Conservation (phyloP, 805 yeast species). For the Lipomyces sp. region DNA sequence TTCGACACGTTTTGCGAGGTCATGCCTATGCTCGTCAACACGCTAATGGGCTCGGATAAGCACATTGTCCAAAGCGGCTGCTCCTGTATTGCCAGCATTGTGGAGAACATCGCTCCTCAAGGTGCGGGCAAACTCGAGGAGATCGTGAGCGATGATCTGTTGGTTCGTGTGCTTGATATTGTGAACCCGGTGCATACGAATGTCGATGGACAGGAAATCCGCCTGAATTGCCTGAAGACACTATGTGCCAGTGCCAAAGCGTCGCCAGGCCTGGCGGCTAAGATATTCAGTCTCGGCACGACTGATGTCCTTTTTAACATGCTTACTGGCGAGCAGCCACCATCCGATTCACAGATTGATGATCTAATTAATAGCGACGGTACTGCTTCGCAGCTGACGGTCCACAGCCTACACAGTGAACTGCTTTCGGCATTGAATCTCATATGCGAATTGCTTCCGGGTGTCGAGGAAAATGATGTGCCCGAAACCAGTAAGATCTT, state of each 20-base stretch:
- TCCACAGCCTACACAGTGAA: conserved; percentile 70
- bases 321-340: conserved; percentile 48
- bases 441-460: conserved; percentile 58
- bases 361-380: conserved; percentile 36
- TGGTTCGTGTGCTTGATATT: conserved; percentile 30
- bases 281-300: conserved; percentile 49
- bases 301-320: conserved; percentile 50
- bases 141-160: conserved; percentile 41
- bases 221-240: conserved; percentile 36
- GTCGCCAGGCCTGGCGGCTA: conserved; percentile 45
- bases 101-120: conserved; percentile 46
- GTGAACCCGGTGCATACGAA: conserved; percentile 21
- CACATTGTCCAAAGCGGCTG: conserved; percentile 62
- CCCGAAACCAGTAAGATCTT: conserved; percentile 25
- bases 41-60: conserved; percentile 53
- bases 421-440: conserved; percentile 54
- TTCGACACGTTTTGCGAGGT: conserved; percentile 52
- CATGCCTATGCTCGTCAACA: conserved; percentile 56
- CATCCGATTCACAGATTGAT: conserved; percentile 29
- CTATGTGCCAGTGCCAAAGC: conserved; percentile 45
- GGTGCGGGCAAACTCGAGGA: conserved; percentile 47
- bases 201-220: conserved; percentile 16
- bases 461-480: conserved; percentile 27
- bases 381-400: conserved; percentile 63
- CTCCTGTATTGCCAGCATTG: conserved; percentile 57